Evolutionary conservation across 1,284 basidiomycete genomes (phyloP), one percentile per base, ranked within the genome.

Genomic region (Ustilago xerochloae): DNA sequence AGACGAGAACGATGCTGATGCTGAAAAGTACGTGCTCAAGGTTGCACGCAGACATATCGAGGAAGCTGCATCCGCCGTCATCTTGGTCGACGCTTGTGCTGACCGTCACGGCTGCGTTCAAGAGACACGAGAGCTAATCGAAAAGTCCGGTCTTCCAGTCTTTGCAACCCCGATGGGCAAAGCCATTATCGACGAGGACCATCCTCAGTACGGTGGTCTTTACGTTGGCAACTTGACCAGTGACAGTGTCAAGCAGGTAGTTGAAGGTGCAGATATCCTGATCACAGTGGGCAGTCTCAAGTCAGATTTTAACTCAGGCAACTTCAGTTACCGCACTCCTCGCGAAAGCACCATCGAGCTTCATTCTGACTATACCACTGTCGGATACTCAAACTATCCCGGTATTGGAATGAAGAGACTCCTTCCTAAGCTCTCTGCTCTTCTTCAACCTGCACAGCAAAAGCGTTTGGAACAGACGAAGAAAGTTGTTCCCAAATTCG

Each of bases 301-400:
- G 85, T 90, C 89, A 63, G 96, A 98, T 84, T 97, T 95, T 88
- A 97, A 98, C 84, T 92, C 91, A 16, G 93, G 92, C 46, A 90
- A 91, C 85, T 93, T 79, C 50, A 52, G 48, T 54, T 71, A 61
- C 52, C 51, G 62, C 18, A 78, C 30, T 36, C 57, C 63, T 30
- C 59, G 54, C 74, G 43, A 79, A 47, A 65, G 84, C 61, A 82
- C 84, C 13, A 84, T 88, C 60, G 86, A 94, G 90, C 87, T 97
- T 12, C 95, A 97, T 85, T 94, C 92, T 0, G 65, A 75, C 48
- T 75, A 81, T 63, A 79, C 68, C 33, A 67, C 53, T 38, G 76
- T 84, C 33, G 75, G 78, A 54, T 87, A 86, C 78, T 87, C 86
- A 10, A 66, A 83, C 24, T 88, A 85, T 78, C 84, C 86, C 1